phyloP scores from a whole-genome alignment of 805 yeast genomes.

The Candida silvicultrix region DNA sequence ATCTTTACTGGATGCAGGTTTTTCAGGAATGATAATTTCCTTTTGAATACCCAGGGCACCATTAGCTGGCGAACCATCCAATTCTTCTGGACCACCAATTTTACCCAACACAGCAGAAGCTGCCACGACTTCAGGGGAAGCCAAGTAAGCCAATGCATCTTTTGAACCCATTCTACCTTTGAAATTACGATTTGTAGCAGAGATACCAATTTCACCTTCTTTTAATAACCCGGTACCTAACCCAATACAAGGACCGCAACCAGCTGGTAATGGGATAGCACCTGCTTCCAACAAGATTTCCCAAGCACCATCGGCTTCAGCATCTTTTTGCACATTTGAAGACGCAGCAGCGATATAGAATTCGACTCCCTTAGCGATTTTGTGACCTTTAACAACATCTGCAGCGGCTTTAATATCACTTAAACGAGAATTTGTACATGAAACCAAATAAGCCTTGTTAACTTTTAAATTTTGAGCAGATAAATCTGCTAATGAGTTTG shows the following conservation, averaged over 20 bases:
- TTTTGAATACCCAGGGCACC: conserved; percentile 43
- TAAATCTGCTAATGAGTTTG: conserved; percentile 71
- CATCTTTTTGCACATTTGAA: conserved; percentile 86
- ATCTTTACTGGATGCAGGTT: conserved; percentile 21
- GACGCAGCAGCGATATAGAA: conserved; percentile 98
- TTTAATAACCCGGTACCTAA: conserved; percentile 89
- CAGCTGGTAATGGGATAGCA: conserved; percentile 92
- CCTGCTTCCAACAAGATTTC: conserved; percentile 85
- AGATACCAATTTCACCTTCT: conserved; percentile 96
- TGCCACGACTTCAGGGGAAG: conserved; percentile 97
- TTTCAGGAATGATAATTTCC: conserved; percentile 26
- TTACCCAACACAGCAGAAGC: conserved; percentile 96
- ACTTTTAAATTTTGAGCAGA: conserved; percentile 68
- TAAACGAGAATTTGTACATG: conserved; percentile 93
- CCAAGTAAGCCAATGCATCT: conserved; percentile 92
- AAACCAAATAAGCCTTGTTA: conserved; percentile 94
- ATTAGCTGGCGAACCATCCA: conserved; percentile 52
- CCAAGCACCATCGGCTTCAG: conserved; percentile 92
- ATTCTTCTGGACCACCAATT: conserved; percentile 89
- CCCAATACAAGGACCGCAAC: conserved; percentile 99
- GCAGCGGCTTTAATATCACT: conserved; percentile 96
- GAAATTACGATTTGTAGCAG: conserved; percentile 97
- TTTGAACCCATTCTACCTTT: conserved; percentile 99
- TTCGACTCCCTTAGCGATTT: conserved; percentile 85
- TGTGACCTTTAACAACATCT: conserved; percentile 66